Evolutionary conservation across 164 flowering plant genomes (phyloP).

Genomic region (Chimonanthus praecox): DNA sequence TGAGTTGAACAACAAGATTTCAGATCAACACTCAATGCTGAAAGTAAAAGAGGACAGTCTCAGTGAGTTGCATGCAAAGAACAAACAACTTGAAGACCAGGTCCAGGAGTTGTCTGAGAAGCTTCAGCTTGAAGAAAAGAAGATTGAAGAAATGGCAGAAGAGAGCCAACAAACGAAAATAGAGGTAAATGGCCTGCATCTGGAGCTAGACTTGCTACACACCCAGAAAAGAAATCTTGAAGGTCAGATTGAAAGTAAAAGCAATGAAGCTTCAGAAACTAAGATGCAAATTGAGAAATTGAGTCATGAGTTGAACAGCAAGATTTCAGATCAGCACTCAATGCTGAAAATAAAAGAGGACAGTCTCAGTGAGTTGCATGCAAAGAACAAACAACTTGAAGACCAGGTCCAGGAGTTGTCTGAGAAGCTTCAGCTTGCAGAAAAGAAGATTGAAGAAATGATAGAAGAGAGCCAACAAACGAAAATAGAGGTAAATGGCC

Average conservation of each 20-base stretch:
- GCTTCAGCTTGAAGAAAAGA: constrained; percentile 24
- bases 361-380: constrained; percentile 1
- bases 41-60: constrained; percentile 6
- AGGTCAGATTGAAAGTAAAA: constrained; percentile 23
- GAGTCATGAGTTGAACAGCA: not conserved
- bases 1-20: constrained; percentile 6
- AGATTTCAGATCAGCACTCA: constrained; percentile 2
- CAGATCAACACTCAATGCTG: not conserved
- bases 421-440: too few species aligned
- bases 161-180: constrained; percentile 6
- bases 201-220: constrained; percentile 26
- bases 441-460: not conserved
- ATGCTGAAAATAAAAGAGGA: constrained; percentile 3
- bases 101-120: constrained; percentile 9
- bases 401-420: too few species aligned
- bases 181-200: constrained; percentile 23
- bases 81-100: not conserved
- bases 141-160: constrained; percentile 25
- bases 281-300: constrained; percentile 9
- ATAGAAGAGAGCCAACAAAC: not conserved
- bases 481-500: constrained; percentile 9
- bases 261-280: constrained; percentile 3
- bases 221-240: constrained; percentile 29
- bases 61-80: not conserved
- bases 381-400: constrained; percentile 4